Base-by-base conservation (phyloP, 192 early-diverging fungal genomes). In the Coemansia biformis region DNA sequence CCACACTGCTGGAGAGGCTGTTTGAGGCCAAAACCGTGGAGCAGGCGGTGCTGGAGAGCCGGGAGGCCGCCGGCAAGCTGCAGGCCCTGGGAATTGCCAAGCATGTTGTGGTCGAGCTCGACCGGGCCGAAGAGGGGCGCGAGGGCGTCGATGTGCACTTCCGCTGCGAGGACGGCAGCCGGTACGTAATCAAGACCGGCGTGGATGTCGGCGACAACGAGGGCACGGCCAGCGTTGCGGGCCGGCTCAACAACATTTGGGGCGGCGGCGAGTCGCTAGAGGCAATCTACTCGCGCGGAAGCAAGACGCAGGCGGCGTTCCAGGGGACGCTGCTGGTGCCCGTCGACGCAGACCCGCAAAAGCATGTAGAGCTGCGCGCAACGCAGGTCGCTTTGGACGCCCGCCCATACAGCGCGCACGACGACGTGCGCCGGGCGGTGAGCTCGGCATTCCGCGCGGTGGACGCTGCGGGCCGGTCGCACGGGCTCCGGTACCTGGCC, bases 161-260 rank as follows among this genome's bases (percentile, higher is more conserved):
- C 30, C 61, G 59, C 8, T 79, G 89, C 43, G 78, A 86, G 51
- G 88, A 93, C 48, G 74, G 76, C 32, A 77, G 75, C 24, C 75
- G 92, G 35, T 71, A 92, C 24, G 83, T 73, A 62, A 76, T 91
- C 36, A 81, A 78, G 49, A 96, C 93, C 6, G 92, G 91, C 15
- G 91, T 92, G 5, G 90, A 92, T 39, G 79, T 96, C 23, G 90
- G 89, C 14, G 90, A 89, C 47, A 78, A 85, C 42, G 91, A 95
- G 63, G 94, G 90, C 26, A 87, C 75, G 24, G 82, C 86, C 59
- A 86, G 79, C 45, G 75, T 83, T 8, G 81, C 89, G 0, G 64
- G 85, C 24, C 81, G 78, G 24, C 39, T 97, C 19, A 78, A 84
- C 43, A 97, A 98, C 51, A 78, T 84, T 2, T 88, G 92, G 69